A percentile compares a stretch with the other conserved stretches of the same genome.
Conservation (phyloP, 176 grass and related monocot genomes). For the Carex scoparia region DNA sequence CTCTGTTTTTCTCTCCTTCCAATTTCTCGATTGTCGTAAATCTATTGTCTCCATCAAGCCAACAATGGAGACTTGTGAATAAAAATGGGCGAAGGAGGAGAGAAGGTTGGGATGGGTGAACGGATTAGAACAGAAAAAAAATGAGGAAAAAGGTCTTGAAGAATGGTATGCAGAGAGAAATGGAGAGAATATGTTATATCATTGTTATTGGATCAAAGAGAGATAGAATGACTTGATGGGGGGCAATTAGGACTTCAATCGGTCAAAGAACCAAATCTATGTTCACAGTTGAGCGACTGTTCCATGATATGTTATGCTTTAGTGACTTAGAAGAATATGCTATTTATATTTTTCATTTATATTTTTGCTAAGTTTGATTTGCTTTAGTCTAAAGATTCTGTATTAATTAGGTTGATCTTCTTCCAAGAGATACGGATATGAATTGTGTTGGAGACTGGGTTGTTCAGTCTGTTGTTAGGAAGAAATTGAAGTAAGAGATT, state of each 20-base stretch:
- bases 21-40: neutral
- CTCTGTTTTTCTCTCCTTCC: neutral
- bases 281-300: neutral
- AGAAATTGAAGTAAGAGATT: slow-evolving; percentile 67
- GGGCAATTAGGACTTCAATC: neutral
- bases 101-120: neutral
- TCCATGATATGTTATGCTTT: neutral
- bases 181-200: neutral
- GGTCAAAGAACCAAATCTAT: neutral
- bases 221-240: neutral
- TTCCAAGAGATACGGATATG: slow-evolving; percentile 79
- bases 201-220: neutral
- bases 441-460: slow-evolving; percentile 91
- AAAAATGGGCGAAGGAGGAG: neutral
- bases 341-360: neutral
- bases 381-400: neutral
- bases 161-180: neutral
- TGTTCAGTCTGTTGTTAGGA: slow-evolving; percentile 73
- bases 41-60: neutral
- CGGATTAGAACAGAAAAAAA: neutral
- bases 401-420: slow-evolving; percentile 62
- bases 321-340: neutral
- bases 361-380: neutral
- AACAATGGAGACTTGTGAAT: neutral
- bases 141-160: neutral